Base-by-base conservation (phyloP, 2,329 filamentous ascomycete species). In the Huntiella omanensis region DNA sequence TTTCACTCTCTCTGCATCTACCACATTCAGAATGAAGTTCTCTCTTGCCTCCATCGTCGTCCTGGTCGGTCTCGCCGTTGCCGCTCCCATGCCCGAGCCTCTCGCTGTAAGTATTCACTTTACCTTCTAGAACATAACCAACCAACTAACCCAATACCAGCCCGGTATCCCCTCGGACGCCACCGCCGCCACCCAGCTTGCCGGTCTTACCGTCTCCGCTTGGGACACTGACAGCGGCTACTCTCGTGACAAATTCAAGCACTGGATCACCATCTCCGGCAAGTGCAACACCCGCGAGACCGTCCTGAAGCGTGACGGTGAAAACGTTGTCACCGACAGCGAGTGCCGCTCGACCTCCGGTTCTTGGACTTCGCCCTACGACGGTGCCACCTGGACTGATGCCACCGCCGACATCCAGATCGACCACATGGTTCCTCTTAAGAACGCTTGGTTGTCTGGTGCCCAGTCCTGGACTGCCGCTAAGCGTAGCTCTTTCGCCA, bases 371-470 rank as follows among this genome's bases (percentile, higher is more conserved):
- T 78, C 73, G 33, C 79, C 80, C 0, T 91, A 82, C 57, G 83
- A 88, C 55, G 82, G 81, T 12, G 77, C 64, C 0, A 75, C 67
- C 1, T 85, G 80, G 78, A 79, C 73, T 0, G 64, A 66, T 0
- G 72, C 81, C 1, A 28, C 22, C 6, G 71, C 67, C 13, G 80
- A 87, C 54, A 59, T 91, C 1, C 82, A 88, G 54, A 88, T 91
- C 50, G 84, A 91, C 59, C 84, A 91, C 58, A 69, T 91, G 62
- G 81, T 92, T 2, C 83, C 84, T 1, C 59, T 92, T 50, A 78
- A 79, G 57, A 84, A 87, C 56, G 82, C 83, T 4, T 88, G 82
- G 83, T 75, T 80, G 51, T 83, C 77, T 39, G 83, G 83, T 15
- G 83, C 83, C 10, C 68, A 71, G 5, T 60, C 64, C 1, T 88